Percentiles rank a stretch among this genome's conserved stretches.
These are phyloP conservation scores for Phytophthora agathidicida DNA, from an alignment of 352 stramenopile species.

Conservation along the genomic window DNA sequence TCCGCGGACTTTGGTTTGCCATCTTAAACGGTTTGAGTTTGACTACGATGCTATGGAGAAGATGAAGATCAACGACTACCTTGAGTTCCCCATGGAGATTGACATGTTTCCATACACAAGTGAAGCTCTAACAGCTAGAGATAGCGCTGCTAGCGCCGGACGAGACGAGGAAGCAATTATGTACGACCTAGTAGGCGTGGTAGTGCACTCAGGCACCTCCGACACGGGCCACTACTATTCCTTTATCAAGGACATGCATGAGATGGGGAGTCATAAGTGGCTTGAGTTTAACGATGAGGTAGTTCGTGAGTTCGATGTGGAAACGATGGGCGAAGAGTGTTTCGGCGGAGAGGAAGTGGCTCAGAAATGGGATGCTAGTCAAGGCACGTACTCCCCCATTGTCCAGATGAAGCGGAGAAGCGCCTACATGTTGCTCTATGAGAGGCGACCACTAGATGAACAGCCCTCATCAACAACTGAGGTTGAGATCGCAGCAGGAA, in stretches of 20 bases:
- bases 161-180: conserved; percentile 26
- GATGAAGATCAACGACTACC: conserved; percentile 86
- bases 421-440: conserved; percentile 86
- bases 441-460: conserved; percentile 29
- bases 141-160: neutral
- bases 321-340: conserved; percentile 82
- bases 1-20: conserved; percentile 79
- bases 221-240: conserved; percentile 96
- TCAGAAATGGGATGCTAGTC: conserved; percentile 54
- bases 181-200: conserved; percentile 92
- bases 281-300: conserved; percentile 94
- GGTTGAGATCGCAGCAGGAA: neutral
- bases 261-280: conserved; percentile 52
- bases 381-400: conserved; percentile 29
- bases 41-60: conserved; percentile 91
- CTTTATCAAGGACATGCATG: conserved; percentile 86
- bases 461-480: neutral
- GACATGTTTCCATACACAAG: conserved; percentile 93
- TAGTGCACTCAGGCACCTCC: conserved; percentile 92
- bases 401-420: conserved; percentile 71
- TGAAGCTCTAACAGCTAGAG: conserved; percentile 41
- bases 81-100: conserved; percentile 86
- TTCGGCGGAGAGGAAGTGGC: conserved; percentile 90
- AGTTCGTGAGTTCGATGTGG: conserved; percentile 81
- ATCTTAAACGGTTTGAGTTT: conserved; percentile 91